A percentile compares a stretch with the other conserved stretches of the same genome.
Conservation (phyloP, 805 yeast species). For the Candida koratica region DNA sequence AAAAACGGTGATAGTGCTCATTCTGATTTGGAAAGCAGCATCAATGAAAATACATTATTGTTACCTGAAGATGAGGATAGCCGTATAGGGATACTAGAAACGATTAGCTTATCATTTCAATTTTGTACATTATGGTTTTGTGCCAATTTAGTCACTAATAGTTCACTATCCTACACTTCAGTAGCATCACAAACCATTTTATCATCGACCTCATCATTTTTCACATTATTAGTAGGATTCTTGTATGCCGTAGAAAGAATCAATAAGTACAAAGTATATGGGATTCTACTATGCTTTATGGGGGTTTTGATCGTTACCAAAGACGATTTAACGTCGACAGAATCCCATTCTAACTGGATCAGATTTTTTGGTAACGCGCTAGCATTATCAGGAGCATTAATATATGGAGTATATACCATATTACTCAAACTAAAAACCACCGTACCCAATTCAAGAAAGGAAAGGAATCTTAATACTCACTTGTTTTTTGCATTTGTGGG, state of each 20-base stretch:
- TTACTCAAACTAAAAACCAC: slow-evolving; percentile 66
- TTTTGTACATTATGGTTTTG: slow-evolving; percentile 87
- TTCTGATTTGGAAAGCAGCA: not conserved
- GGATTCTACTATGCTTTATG: slow-evolving; percentile 63
- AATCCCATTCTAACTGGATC: slow-evolving; percentile 17
- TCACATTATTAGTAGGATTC: slow-evolving; percentile 81
- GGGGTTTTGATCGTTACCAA: slow-evolving; percentile 83
- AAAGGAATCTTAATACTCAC: slow-evolving; percentile 74
- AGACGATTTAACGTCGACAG: slow-evolving; percentile 48
- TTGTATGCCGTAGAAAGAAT: slow-evolving; percentile 67
- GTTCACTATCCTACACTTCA: slow-evolving; percentile 80
- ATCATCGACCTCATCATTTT: slow-evolving; percentile 88
- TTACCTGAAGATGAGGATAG: not conserved
- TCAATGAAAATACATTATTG: not conserved
- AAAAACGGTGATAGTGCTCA: not conserved
- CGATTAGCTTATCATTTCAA: slow-evolving; percentile 69
- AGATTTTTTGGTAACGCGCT: slow-evolving; percentile 66
- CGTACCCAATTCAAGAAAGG: slow-evolving; percentile 46
- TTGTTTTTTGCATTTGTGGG: slow-evolving; percentile 96
- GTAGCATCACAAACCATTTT: slow-evolving; percentile 93
- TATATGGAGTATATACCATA: slow-evolving; percentile 89
- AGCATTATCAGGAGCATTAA: slow-evolving; percentile 81
- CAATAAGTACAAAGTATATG: slow-evolving; percentile 59
- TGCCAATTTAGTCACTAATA: slow-evolving; percentile 86
- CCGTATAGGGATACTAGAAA: slow-evolving; percentile 50